Percentiles rank a stretch among this genome's conserved stretches.
Conservation (phyloP, 2,329 filamentous ascomycete species). For the Albifimbria verrucaria region DNA sequence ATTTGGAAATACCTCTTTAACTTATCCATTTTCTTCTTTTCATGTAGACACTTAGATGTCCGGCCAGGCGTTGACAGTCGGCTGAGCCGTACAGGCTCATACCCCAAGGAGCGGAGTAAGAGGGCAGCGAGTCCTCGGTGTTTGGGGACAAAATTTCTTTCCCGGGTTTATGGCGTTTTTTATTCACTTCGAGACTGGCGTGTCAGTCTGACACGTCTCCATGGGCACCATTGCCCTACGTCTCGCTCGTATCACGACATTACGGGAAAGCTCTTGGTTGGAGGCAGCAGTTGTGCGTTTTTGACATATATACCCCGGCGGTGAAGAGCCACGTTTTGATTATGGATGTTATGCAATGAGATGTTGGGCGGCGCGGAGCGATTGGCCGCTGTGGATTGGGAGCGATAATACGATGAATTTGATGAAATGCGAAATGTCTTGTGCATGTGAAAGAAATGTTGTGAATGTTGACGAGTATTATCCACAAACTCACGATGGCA, state of each 20-base stretch:
- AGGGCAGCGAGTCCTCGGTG: neutral
- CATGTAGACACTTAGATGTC: constrained; percentile 12
- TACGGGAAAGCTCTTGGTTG: constrained; percentile 10
- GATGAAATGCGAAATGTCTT: too few relatives aligned
- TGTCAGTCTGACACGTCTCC: too few relatives aligned
- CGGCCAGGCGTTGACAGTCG: constrained; percentile 5
- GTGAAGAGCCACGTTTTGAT: constrained; percentile 21
- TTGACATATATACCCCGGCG: constrained; percentile 26
- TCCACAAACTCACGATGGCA: neutral
- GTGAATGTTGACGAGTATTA: too few relatives aligned
- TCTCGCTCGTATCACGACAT: neutral
- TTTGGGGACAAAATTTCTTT: neutral
- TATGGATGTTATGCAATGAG: constrained; percentile 10
- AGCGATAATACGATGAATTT: too few relatives aligned
- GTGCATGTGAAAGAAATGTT: too few relatives aligned
- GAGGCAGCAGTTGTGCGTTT: constrained; percentile 12
- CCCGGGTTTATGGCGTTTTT: neutral
- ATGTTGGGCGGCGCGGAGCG: neutral
- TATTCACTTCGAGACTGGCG: neutral
- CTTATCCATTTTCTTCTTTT: constrained; percentile 5
- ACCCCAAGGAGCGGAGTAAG: constrained; percentile 1
- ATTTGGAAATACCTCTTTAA: constrained; percentile 7
- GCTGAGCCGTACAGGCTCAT: too few relatives aligned
- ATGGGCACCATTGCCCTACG: neutral
- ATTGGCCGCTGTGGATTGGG: neutral